Evolutionary conservation across 305 asterid species (phyloP), one percentile per base, ranked within the genome.

Genomic region (Fraxinus paxiana): DNA sequence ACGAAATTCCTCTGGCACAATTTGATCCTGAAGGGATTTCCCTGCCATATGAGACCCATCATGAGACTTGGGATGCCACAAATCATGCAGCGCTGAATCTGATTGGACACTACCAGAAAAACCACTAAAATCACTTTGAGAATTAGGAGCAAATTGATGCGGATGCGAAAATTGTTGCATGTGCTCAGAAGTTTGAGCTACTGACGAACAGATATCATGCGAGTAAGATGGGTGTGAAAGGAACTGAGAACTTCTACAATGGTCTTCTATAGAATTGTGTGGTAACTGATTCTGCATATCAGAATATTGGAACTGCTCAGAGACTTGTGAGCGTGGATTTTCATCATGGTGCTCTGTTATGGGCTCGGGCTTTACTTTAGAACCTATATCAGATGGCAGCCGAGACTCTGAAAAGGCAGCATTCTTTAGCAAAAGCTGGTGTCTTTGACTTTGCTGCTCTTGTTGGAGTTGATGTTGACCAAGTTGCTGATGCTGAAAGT

Each of bases 291-390:
- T 86, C 76, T 90, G 97, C 84, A 83, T 69, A 81, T 89, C 90
- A 75, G 98, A 87, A 80, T 87, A 83, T 86, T 89, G 97, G 86
- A 87, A 86, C 67, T 89, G 91, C 70, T 88, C 93, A n/a, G 92
- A 80, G 71, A 86, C 90, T 88, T 86, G 94, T 82, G 91, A 82
- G 80, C 81, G 90, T 83, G 85, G 77, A 79, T 87, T 85, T 75
- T 83, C 92, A 85, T 87, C 89, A 77, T 75, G 88, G 77, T 80
- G 86, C 82, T 81, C 91, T 12, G 61, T 76, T 79, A 87, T 91
- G 80, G 89, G 90, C 80, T 86, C 94, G 63, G 89, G 82, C 86
- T 90, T 96, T 10, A 82, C 56, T 81, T 81, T 90, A 77, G 92
- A 78, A 82, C 82, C 90, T 76, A 86, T 56, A 82, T 86, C 85